phyloP scores from a whole-genome alignment of 192 early-diverging fungal genomes.

The Paraglomus brasilianum region DNA sequence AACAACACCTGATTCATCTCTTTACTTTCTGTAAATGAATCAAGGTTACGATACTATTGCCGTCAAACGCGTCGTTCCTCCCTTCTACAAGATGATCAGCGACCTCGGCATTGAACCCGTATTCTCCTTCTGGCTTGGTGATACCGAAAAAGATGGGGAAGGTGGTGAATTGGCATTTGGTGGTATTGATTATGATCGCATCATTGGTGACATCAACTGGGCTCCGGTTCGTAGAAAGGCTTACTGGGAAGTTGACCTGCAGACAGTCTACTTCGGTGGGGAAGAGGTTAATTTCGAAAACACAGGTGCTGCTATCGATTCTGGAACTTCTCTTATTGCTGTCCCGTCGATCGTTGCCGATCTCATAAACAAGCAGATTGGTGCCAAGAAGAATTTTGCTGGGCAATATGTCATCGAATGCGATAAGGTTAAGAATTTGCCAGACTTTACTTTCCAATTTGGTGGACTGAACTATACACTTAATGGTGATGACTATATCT shows the following conservation, averaged over 20 bases:
- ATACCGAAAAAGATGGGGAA: constrained; percentile 62
- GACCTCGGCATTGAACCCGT: constrained; percentile 73
- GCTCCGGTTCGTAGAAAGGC: constrained; percentile 86
- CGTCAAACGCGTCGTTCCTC: constrained; percentile 85
- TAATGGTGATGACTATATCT: constrained; percentile 52
- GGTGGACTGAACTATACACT: constrained; percentile 70
- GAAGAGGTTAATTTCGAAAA: constrained; percentile 65
- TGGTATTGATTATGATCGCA: constrained; percentile 75
- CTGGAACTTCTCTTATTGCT: constrained; percentile 85
- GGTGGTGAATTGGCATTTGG: constrained; percentile 91
- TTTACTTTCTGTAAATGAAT: not conserved
- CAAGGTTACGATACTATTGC: constrained; percentile 80
- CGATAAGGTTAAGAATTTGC: constrained; percentile 60
- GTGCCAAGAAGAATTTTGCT: constrained; percentile 88
- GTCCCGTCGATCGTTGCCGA: constrained; percentile 77
- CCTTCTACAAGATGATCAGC: constrained; percentile 92
- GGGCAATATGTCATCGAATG: constrained; percentile 93
- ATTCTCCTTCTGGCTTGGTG: constrained; percentile 86
- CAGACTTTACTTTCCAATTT: constrained; percentile 77
- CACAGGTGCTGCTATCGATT: constrained; percentile 86
- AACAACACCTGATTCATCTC: too few relatives aligned
- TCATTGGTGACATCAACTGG: constrained; percentile 70
- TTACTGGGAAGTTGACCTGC: constrained; percentile 96
- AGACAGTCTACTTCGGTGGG: constrained; percentile 75
- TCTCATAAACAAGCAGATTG: constrained; percentile 85